Percentiles rank a stretch among this genome's conserved stretches.
Conservation (phyloP, 1,284 basidiomycete genomes). For the Boletus semigastroideus region DNA sequence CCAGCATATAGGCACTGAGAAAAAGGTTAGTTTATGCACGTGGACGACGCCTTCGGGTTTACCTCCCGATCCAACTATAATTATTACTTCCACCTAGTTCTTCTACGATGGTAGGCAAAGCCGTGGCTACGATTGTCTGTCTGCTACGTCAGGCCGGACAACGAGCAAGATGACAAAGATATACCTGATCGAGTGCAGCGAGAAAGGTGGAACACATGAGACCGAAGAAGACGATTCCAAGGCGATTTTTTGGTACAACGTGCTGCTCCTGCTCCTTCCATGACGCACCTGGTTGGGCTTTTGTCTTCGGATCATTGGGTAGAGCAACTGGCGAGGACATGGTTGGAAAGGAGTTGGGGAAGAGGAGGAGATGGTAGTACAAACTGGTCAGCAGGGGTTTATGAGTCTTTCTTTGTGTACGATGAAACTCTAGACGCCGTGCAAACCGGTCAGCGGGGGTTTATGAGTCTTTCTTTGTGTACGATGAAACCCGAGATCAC, state of each 20-base stretch:
- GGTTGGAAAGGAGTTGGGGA: background rate
- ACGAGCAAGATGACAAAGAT: background rate
- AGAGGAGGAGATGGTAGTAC: background rate
- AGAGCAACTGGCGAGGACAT: slow-evolving; percentile 8
- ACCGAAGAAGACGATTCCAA: slow-evolving; percentile 55
- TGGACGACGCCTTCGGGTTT: background rate
- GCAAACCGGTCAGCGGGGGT: too few relatives aligned
- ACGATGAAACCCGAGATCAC: too few relatives aligned
- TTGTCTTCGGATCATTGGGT: slow-evolving; percentile 19
- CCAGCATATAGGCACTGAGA: slow-evolving; percentile 39
- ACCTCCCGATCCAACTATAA: slow-evolving; percentile 38
- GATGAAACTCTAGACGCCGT: too few relatives aligned
- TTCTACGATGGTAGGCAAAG: slow-evolving; percentile 37
- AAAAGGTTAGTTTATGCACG: background rate
- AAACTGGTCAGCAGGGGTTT: background rate
- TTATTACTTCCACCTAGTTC: slow-evolving; percentile 39
- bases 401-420: too few relatives aligned
- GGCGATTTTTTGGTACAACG: slow-evolving; percentile 51
- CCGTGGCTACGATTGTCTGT: slow-evolving; percentile 41
- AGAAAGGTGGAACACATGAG: slow-evolving; percentile 57
- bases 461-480: too few relatives aligned
- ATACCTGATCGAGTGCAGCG: slow-evolving; percentile 58
- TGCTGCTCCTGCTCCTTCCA: slow-evolving; percentile 56
- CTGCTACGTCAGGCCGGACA: background rate
- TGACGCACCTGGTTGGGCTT: slow-evolving; percentile 41